Percentiles rank a stretch among this genome's conserved stretches.
Evolutionary conservation across 768 basidiomycete genomes (phyloP).

Genomic region (Gyrodon lividus): DNA sequence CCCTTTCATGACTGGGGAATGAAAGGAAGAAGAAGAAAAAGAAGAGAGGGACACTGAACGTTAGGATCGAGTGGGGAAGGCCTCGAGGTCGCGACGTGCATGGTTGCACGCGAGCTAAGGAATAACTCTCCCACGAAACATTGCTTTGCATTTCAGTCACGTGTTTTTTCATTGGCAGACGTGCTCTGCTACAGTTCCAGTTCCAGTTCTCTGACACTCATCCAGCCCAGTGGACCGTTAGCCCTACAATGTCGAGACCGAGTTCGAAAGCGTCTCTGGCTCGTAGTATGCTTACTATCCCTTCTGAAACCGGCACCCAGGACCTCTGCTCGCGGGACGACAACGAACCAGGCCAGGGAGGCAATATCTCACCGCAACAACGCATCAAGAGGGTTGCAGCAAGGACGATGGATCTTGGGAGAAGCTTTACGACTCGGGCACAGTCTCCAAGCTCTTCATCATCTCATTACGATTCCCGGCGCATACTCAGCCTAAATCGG

Average conservation of each 20-base stretch:
- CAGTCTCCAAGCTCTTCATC: conserved; percentile 28
- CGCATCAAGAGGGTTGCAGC: conserved; percentile 55
- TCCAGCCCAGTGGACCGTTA: not conserved
- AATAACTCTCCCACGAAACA: conserved; percentile 12
- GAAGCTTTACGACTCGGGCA: conserved; percentile 49
- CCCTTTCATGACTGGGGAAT: conserved; percentile 53
- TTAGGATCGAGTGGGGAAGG: conserved; percentile 17
- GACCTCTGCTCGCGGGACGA: conserved; percentile 33
- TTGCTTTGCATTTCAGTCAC: conserved; percentile 19
- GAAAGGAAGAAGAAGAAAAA: conserved; percentile 18
- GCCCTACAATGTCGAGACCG: conserved; percentile 25
- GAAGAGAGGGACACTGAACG: conserved; percentile 15
- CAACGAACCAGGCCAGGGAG: conserved; percentile 27
- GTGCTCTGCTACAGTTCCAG: no score
- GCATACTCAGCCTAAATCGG: conserved; percentile 55
- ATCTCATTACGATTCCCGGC: conserved; percentile 41
- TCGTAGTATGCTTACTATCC: conserved; percentile 14
- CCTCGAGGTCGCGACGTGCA: conserved; percentile 22
- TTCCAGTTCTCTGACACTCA: no score
- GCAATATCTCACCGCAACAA: conserved; percentile 35
- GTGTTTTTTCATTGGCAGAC: not conserved
- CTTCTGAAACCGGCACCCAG: conserved; percentile 32
- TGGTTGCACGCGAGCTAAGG: conserved; percentile 15
- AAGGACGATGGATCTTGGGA: conserved; percentile 63
- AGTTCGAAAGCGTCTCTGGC: conserved; percentile 21